A percentile compares a stretch with the other conserved stretches of the same genome.
Conservation (phyloP, 2,329 filamentous ascomycete genomes). For the Lachnellula hyalina region DNA sequence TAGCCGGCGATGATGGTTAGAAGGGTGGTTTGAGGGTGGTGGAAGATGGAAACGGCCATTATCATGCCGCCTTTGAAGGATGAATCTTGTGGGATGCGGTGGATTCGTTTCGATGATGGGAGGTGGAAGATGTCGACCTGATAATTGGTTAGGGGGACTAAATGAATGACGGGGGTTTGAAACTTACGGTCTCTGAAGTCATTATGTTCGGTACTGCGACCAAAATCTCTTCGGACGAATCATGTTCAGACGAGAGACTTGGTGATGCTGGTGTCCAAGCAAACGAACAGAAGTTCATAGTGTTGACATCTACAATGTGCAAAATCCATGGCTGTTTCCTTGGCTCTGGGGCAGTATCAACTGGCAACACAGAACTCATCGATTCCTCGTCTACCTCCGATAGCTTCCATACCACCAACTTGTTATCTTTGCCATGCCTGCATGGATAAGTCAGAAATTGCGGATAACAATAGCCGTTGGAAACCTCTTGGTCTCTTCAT, state of each 20-base stretch:
- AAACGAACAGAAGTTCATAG: conserved; percentile 92
- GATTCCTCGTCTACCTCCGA: conserved; percentile 51
- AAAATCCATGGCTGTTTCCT: conserved; percentile 76
- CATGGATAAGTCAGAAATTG: background rate
- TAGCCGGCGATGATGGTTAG: conserved; percentile 71
- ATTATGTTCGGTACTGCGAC: conserved; percentile 78
- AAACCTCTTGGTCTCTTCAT: background rate
- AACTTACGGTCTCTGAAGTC: conserved; percentile 60
- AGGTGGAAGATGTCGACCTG: conserved; percentile 77
- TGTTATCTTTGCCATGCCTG: conserved; percentile 88
- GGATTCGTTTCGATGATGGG: conserved; percentile 65
- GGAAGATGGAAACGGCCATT: conserved; percentile 70
- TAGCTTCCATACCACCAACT: conserved; percentile 79
- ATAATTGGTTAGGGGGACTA: conserved; percentile 20
- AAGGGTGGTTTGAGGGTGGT: conserved; percentile 35
- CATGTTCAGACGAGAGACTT: background rate
- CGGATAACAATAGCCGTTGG: background rate
- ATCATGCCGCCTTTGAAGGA: conserved; percentile 66
- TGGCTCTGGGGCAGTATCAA: conserved; percentile 50
- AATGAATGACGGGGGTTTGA: conserved; percentile 12
- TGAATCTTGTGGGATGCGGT: conserved; percentile 46
- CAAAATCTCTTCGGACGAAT: conserved; percentile 43
- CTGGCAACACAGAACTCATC: conserved; percentile 64
- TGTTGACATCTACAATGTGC: conserved; percentile 78
- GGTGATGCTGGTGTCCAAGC: conserved; percentile 35